Percentiles rank a stretch among this genome's conserved stretches.
Evolutionary conservation across 78 protist genomes (phyloP).

Genomic region (Tieghemostelium lacteum): DNA sequence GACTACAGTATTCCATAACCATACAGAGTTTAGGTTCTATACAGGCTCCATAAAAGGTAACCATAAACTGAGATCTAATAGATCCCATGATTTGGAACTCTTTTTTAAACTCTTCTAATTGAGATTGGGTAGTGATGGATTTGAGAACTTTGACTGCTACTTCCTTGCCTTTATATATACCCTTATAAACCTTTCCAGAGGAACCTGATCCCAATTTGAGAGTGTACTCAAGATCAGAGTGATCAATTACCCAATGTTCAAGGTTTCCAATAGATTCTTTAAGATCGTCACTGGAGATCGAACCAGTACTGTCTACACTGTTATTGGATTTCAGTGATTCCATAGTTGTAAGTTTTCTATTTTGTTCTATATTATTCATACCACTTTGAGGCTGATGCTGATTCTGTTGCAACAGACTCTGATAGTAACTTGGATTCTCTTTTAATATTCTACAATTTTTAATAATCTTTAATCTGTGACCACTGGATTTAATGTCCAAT

Average conservation of each 20-base stretch:
- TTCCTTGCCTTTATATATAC: conserved; percentile 69
- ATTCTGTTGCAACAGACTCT: background rate
- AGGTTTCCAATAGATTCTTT: conserved; percentile 20
- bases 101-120: conserved; percentile 72
- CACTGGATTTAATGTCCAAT: conserved; percentile 30
- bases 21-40: conserved; percentile 74
- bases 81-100: conserved; percentile 83
- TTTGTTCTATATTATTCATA: background rate
- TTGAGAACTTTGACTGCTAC: conserved; percentile 81
- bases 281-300: conserved; percentile 53
- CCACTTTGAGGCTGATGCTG: background rate
- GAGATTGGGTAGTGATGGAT: conserved; percentile 39
- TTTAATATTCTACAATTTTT: conserved; percentile 48
- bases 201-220: conserved; percentile 67
- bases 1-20: conserved; percentile 80
- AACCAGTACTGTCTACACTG: conserved; percentile 27
- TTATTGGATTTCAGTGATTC: conserved; percentile 32
- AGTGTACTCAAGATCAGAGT: conserved; percentile 66
- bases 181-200: conserved; percentile 78
- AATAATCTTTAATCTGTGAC: conserved; percentile 45
- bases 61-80: conserved; percentile 68
- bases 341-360: background rate
- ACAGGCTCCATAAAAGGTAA: conserved; percentile 70
- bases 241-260: conserved; percentile 48
- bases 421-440: too few species aligned